Evolutionary conservation across 768 basidiomycete species (phyloP).

Genomic region (Hortiboletus flavorubellus): DNA sequence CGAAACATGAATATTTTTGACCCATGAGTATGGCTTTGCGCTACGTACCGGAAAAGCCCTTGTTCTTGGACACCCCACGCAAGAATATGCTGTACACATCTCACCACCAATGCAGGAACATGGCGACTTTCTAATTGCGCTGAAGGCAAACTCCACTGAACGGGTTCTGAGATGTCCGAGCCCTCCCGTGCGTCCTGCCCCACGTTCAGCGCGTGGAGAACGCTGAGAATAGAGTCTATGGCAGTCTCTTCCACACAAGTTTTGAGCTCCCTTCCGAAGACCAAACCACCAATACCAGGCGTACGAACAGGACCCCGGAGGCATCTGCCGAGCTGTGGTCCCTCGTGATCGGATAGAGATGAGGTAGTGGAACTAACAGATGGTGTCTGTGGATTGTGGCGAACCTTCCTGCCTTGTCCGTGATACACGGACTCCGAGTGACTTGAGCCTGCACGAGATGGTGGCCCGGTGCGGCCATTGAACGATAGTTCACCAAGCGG

Average conservation of each 20-base stretch:
- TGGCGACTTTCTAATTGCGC: conserved; percentile 44
- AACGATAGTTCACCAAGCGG: conserved; percentile 42
- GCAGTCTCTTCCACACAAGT: conserved; percentile 56
- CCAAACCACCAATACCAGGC: conserved; percentile 45
- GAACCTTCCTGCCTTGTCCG: conserved; percentile 34
- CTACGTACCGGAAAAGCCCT: conserved; percentile 74
- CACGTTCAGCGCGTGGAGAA: conserved; percentile 6
- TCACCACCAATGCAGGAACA: conserved; percentile 73
- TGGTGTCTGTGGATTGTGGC: conserved; percentile 58
- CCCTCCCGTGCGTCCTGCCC: background rate
- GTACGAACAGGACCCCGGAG: conserved; percentile 52
- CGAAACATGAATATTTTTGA: conserved; percentile 7
- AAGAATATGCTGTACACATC: conserved; percentile 80
- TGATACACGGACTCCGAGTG: conserved; percentile 30
- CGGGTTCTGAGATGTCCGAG: background rate
- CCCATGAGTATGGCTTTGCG: background rate
- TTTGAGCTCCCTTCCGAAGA: conserved; percentile 64
- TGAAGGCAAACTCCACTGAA: conserved; percentile 19
- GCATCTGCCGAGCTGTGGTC: conserved; percentile 51
- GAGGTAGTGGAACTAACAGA: conserved; percentile 51
- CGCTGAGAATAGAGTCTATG: conserved; percentile 29
- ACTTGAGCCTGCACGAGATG: conserved; percentile 41
- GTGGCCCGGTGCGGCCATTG: conserved; percentile 29
- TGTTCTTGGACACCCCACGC: conserved; percentile 85
- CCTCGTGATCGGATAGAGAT: conserved; percentile 48